These are phyloP conservation scores for Candida odintsovae DNA, from an alignment of 805 yeast species.

Conservation along the genomic window DNA sequence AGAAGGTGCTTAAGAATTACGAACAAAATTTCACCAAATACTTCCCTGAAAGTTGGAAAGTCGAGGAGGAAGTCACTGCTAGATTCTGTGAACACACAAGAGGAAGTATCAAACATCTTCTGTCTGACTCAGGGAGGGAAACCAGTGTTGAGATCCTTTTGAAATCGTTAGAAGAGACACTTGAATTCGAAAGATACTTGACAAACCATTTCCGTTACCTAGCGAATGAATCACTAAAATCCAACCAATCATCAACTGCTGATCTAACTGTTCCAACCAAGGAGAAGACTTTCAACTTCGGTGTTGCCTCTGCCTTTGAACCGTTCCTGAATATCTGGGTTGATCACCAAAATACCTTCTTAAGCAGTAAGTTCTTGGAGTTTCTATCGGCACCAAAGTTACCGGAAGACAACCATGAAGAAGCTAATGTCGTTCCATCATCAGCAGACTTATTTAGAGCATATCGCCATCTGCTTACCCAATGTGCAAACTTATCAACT, in stretches of 20 bases:
- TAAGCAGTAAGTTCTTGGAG: constrained; percentile 57
- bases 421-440: constrained; percentile 71
- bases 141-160: constrained; percentile 62
- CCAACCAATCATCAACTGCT: constrained; percentile 2
- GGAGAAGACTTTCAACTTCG: constrained; percentile 8
- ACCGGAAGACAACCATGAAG: constrained; percentile 40
- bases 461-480: constrained; percentile 68
- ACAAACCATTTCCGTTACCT: constrained; percentile 54
- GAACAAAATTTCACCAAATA: constrained; percentile 43
- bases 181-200: constrained; percentile 77
- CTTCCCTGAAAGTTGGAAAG: constrained; percentile 72
- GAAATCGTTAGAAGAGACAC: constrained; percentile 63
- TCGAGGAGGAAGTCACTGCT: constrained; percentile 53
- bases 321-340: constrained; percentile 87
- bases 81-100: constrained; percentile 65
- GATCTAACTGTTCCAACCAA: constrained; percentile 2
- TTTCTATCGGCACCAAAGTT: constrained; percentile 56
- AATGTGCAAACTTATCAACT: constrained; percentile 51
- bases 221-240: constrained; percentile 26
- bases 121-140: constrained; percentile 35
- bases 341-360: constrained; percentile 65
- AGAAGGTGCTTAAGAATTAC: constrained; percentile 57
- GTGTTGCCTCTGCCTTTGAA: constrained; percentile 66
- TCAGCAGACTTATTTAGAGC: constrained; percentile 81
- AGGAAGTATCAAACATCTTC: constrained; percentile 54